These are phyloP conservation scores for Cyberlindnera euphorbiae DNA, from an alignment of 805 yeast species.

Conservation along the genomic window DNA sequence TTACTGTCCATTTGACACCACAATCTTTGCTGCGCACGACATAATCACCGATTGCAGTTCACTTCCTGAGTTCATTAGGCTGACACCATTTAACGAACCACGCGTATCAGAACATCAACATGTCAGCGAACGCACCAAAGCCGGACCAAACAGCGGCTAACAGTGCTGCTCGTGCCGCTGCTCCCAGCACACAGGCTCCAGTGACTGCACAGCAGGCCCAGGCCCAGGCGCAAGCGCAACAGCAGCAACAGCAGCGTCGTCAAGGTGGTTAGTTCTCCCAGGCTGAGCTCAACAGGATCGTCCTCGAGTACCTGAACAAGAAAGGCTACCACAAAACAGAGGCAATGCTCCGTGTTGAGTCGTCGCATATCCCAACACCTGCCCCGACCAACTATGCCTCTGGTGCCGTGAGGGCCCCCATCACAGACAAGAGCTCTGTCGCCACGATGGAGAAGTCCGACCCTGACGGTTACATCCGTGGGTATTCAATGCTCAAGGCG, in stretches of 20 bases:
- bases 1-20: too few relatives aligned
- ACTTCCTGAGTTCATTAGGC: too few relatives aligned
- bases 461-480: constrained; percentile 72
- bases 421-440: constrained; percentile 16
- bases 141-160: too few relatives aligned
- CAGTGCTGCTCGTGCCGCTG: background rate
- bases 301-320: constrained; percentile 85
- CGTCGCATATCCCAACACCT: constrained; percentile 54
- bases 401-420: constrained; percentile 14
- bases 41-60: too few relatives aligned
- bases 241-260: constrained; percentile 15
- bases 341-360: constrained; percentile 86
- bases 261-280: constrained; percentile 52
- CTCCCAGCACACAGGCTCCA: background rate
- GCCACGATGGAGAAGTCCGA: constrained; percentile 24
- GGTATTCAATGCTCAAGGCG: constrained; percentile 71
- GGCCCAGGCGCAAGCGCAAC: constrained; percentile 1
- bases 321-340: constrained; percentile 95
- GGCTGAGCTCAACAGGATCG: constrained; percentile 87
- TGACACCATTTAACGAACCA: too few relatives aligned
- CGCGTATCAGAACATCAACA: too few relatives aligned
- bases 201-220: background rate
- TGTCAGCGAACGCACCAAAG: too few relatives aligned
- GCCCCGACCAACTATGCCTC: constrained; percentile 31
- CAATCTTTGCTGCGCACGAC: too few relatives aligned